phyloP scores from a whole-genome alignment of 1,139 yeast species.

The Geotrichum citri-aurantii region DNA sequence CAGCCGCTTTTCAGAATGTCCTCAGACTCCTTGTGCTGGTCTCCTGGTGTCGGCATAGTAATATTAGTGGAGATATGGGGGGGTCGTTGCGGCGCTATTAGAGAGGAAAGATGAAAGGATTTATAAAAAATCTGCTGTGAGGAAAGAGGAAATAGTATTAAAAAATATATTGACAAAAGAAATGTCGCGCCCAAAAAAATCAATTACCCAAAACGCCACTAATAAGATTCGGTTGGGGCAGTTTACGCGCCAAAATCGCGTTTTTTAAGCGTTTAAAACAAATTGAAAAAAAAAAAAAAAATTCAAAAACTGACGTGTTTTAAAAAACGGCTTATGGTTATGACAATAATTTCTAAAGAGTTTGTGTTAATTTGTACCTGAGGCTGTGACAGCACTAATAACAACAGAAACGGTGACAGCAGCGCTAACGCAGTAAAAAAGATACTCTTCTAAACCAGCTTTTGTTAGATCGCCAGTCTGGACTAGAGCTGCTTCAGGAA shows the following conservation, averaged over 20 bases:
- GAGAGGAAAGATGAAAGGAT: not conserved
- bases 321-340: not conserved
- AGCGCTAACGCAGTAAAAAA: too few species aligned
- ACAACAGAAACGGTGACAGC: too few species aligned
- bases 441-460: too few species aligned
- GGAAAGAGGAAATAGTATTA: not conserved
- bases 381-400: too few species aligned
- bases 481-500: too few species aligned
- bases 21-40: conserved; percentile 1
- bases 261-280: not conserved
- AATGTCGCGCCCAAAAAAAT: not conserved
- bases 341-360: not conserved
- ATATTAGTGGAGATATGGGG: not conserved
- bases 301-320: not conserved
- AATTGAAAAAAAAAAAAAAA: not conserved
- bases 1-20: not conserved
- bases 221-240: not conserved
- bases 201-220: not conserved
- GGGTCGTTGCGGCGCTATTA: not conserved
- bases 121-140: not conserved
- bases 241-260: not conserved
- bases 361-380: too few species aligned
- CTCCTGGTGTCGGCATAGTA: conserved; percentile 9
- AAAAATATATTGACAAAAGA: not conserved
- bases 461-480: too few species aligned